phyloP scores from a whole-genome alignment of 2,329 filamentous ascomycete species.

The Xylariales sp. region DNA sequence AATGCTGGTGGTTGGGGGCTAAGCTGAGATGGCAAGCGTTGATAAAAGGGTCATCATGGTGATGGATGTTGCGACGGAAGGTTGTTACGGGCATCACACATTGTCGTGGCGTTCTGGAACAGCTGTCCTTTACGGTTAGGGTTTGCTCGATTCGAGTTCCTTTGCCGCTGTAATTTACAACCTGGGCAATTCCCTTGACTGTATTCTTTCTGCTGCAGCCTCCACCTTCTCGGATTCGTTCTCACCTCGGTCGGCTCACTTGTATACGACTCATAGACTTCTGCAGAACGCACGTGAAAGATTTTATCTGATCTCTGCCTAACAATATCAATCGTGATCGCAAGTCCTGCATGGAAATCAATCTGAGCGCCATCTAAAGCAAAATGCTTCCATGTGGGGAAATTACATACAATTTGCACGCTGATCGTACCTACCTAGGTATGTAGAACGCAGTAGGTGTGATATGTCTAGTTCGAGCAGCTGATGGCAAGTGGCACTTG shows the following conservation, averaged over 20 bases:
- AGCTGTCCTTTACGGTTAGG: constrained; percentile 34
- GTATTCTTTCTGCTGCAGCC: constrained; percentile 33
- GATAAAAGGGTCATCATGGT: constrained; percentile 36
- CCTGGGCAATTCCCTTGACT: constrained; percentile 51
- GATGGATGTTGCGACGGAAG: constrained; percentile 43
- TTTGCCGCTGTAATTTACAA: constrained; percentile 60
- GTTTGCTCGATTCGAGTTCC: no score
- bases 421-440: no score
- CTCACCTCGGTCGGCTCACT: constrained; percentile 25
- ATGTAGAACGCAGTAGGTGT: no score
- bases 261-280: constrained; percentile 34
- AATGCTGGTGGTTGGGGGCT: constrained; percentile 25
- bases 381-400: no score
- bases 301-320: no score
- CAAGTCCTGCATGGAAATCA: no score
- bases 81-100: constrained; percentile 31
- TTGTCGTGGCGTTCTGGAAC: constrained; percentile 32
- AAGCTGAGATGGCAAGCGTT: constrained; percentile 31
- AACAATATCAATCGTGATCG: background rate
- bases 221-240: constrained; percentile 25
- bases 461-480: no score
- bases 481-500: no score
- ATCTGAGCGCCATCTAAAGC: no score
- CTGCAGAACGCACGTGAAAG: background rate
- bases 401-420: no score